A percentile compares a stretch with the other conserved stretches of the same genome.
phyloP scores from a whole-genome alignment of 257 asterid genomes.

The Solanum ossicruentum region DNA sequence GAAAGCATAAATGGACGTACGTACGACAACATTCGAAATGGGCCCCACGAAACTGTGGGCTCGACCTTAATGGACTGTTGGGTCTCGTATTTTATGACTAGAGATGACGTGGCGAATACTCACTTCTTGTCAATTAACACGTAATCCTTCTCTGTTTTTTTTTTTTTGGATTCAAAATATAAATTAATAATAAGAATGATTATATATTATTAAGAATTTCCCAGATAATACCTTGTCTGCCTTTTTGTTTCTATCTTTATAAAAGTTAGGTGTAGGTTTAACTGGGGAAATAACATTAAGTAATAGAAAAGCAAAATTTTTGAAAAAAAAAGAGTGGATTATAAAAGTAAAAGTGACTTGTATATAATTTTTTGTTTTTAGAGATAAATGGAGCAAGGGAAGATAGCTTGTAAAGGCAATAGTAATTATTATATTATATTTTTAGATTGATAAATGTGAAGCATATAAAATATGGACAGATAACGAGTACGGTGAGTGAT shows the following conservation, averaged over 20 bases:
- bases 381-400: not conserved
- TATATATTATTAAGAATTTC: not conserved
- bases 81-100: not conserved
- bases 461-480: not conserved
- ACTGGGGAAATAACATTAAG: not conserved
- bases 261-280: not conserved
- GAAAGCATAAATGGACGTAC: not conserved
- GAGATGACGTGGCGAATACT: not conserved
- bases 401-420: not conserved
- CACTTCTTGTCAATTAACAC: not conserved
- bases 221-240: not conserved
- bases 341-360: no score
- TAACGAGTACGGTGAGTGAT: not conserved
- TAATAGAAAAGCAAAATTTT: not conserved
- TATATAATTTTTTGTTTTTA: not conserved
- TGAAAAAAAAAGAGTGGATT: not conserved
- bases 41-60: not conserved
- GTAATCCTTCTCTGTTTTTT: not conserved
- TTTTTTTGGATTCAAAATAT: no score
- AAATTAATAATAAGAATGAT: no score
- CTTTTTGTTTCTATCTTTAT: not conserved
- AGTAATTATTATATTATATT: not conserved
- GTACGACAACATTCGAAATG: slow-evolving; percentile 29
- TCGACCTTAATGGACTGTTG: not conserved
- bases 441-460: not conserved